These are phyloP conservation scores for Colletotrichum australisinense DNA, from an alignment of 2,329 filamentous ascomycete species.

Conservation along the genomic window DNA sequence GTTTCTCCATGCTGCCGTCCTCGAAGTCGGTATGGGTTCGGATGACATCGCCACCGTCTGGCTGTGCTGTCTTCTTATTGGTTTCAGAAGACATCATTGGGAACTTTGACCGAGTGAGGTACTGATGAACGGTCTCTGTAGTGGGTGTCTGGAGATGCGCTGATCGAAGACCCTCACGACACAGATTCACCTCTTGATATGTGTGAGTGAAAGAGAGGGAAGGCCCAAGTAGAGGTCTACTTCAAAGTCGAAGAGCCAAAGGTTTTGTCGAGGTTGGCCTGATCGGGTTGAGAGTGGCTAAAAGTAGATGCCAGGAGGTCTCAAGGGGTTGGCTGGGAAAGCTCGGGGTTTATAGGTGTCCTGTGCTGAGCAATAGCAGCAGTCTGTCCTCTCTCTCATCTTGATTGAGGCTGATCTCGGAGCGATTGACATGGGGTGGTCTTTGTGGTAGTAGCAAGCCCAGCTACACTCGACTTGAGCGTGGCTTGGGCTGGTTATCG, in stretches of 20 bases:
- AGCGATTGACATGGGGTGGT: not conserved
- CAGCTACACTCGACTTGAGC: not conserved
- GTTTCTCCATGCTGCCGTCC: constrained; percentile 31
- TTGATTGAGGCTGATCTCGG: not conserved
- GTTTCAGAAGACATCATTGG: constrained; percentile 3
- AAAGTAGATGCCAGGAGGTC: too few species aligned
- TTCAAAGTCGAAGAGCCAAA: too few species aligned
- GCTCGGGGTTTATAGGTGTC: constrained; percentile 18
- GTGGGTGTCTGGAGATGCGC: not conserved
- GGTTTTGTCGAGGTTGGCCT: not conserved
- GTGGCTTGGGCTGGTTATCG: constrained; percentile 17
- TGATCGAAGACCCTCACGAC: not conserved
- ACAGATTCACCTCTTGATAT: too few species aligned
- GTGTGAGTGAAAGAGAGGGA: too few species aligned
- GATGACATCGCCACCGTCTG: constrained; percentile 21
- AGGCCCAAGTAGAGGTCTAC: too few species aligned
- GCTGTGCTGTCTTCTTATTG: constrained; percentile 1
- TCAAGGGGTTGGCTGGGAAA: not conserved
- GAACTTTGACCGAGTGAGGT: not conserved
- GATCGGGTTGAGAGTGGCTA: not conserved
- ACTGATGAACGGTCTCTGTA: not conserved
- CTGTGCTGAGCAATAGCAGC: not conserved
- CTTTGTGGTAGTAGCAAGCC: not conserved
- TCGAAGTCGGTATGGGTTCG: constrained; percentile 26
- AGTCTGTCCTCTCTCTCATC: not conserved